Evolutionary conservation across 2,329 filamentous ascomycete genomes (phyloP).

Genomic region (Ascomycota sp.): DNA sequence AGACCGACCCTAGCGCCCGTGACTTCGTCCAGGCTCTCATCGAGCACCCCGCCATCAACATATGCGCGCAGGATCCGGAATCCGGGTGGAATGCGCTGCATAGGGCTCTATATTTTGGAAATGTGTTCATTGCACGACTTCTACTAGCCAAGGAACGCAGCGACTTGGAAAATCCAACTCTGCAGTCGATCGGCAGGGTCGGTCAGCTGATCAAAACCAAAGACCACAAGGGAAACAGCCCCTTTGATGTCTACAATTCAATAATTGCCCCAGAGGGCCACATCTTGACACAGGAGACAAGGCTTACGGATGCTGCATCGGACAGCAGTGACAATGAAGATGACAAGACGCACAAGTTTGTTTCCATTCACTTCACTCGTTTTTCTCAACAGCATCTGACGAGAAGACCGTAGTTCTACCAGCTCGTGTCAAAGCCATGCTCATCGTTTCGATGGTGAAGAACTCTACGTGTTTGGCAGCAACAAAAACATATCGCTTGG

Average conservation of each 20-base stretch:
- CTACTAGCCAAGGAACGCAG: slow-evolving; percentile 61
- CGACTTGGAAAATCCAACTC: slow-evolving; percentile 38
- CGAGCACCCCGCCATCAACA: slow-evolving; percentile 62
- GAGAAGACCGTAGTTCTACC: slow-evolving; percentile 4
- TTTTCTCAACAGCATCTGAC: slow-evolving; percentile 1
- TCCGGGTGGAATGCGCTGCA: slow-evolving; percentile 94
- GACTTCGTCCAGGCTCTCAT: slow-evolving; percentile 63
- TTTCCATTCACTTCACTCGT: slow-evolving; percentile 1
- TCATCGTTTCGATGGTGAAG: slow-evolving; percentile 38
- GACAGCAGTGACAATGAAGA: slow-evolving; percentile 30
- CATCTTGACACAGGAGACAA: slow-evolving; percentile 23
- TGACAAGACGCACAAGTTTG: slow-evolving; percentile 11
- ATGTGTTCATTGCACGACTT: slow-evolving; percentile 65
- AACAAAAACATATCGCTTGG: slow-evolving; percentile 90
- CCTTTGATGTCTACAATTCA: slow-evolving; percentile 78
- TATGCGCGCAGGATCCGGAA: slow-evolving; percentile 73
- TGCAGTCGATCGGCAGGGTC: slow-evolving; percentile 37
- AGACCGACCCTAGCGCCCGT: slow-evolving; percentile 44
- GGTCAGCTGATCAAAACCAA: slow-evolving; percentile 82
- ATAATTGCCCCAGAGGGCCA: slow-evolving; percentile 67
- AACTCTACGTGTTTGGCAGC: slow-evolving; percentile 85
- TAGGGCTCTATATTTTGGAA: slow-evolving; percentile 74
- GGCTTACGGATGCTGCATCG: slow-evolving; percentile 29
- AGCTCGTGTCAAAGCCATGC: slow-evolving; percentile 5
- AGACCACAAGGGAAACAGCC: slow-evolving; percentile 83